phyloP scores from a whole-genome alignment of 768 basidiomycete species.

The Leccinellum albellum region DNA sequence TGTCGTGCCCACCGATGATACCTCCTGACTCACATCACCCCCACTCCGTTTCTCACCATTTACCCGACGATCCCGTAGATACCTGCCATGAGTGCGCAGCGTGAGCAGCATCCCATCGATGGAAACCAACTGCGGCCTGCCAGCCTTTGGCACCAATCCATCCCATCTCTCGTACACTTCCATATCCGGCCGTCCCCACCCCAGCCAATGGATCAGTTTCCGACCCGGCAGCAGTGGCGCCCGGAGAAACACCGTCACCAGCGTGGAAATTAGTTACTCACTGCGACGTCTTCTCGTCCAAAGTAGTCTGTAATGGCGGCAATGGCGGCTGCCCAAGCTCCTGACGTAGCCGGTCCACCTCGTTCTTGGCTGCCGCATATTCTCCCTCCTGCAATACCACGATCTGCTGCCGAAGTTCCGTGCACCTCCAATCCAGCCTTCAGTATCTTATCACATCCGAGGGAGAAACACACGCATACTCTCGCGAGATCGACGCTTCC shows the following conservation, averaged over 20 bases:
- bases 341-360: conserved; percentile 70
- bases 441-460: conserved; percentile 4
- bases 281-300: conserved; percentile 66
- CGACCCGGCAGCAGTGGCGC: conserved; percentile 1
- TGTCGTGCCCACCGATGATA: conserved; percentile 15
- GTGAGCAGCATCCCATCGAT: conserved; percentile 16
- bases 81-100: conserved; percentile 35
- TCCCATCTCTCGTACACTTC: background rate
- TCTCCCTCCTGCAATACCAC: conserved; percentile 67
- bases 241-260: conserved; percentile 3
- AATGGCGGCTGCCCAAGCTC: conserved; percentile 76
- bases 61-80: conserved; percentile 59
- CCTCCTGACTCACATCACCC: conserved; percentile 30
- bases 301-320: conserved; percentile 64
- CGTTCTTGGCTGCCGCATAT: conserved; percentile 67
- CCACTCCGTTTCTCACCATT: conserved; percentile 40
- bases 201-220: background rate
- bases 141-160: background rate
- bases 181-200: conserved; percentile 2
- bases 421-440: conserved; percentile 43
- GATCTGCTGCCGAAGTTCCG: conserved; percentile 66
- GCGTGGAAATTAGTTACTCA: conserved; percentile 33
- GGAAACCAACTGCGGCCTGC: background rate
- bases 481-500: conserved; percentile 62
- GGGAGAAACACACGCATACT: conserved; percentile 41